A percentile compares a stretch with the other conserved stretches of the same genome.
phyloP scores from a whole-genome alignment of 2,329 filamentous ascomycete genomes.

The Thelonectria rubi region DNA sequence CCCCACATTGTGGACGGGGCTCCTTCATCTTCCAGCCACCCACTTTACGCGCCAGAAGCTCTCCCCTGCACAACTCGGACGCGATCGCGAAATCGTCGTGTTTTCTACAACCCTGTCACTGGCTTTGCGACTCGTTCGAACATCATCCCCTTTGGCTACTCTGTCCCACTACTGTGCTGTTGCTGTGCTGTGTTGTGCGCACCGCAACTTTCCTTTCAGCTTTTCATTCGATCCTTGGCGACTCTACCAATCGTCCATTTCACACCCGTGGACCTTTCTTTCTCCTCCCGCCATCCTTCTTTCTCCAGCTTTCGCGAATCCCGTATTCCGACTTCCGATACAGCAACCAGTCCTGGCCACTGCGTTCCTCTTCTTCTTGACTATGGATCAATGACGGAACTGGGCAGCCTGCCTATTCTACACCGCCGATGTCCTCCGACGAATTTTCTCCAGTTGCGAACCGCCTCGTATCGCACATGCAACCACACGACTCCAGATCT shows the following conservation, averaged over 20 bases:
- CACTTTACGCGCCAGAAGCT: constrained; percentile 41
- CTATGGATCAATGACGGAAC: constrained; percentile 49
- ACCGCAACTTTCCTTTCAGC: not conserved
- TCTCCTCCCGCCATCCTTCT: not conserved
- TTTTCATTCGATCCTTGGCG: not conserved
- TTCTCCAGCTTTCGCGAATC: constrained; percentile 17
- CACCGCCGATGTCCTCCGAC: constrained; percentile 36
- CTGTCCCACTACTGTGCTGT: constrained; percentile 18
- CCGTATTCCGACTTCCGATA: constrained; percentile 1
- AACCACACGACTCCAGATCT: constrained; percentile 36
- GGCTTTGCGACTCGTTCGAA: constrained; percentile 32
- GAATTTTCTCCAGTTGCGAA: constrained; percentile 34
- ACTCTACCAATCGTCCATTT: not conserved
- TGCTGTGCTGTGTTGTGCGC: constrained; percentile 19
- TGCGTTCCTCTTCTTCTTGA: constrained; percentile 30
- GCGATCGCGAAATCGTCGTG: constrained; percentile 37
- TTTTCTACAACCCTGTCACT: constrained; percentile 27
- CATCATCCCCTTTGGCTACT: constrained; percentile 25
- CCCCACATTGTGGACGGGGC: not conserved
- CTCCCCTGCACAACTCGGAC: constrained; percentile 21
- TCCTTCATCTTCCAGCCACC: constrained; percentile 35
- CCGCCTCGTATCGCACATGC: constrained; percentile 43
- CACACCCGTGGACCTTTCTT: not conserved
- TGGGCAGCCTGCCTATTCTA: constrained; percentile 42
- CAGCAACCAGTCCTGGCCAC: constrained; percentile 15